Evolutionary conservation across 2,329 filamentous ascomycete species (phyloP), one percentile per base, ranked within the genome.

Genomic region (Stylonectria norvegica): DNA sequence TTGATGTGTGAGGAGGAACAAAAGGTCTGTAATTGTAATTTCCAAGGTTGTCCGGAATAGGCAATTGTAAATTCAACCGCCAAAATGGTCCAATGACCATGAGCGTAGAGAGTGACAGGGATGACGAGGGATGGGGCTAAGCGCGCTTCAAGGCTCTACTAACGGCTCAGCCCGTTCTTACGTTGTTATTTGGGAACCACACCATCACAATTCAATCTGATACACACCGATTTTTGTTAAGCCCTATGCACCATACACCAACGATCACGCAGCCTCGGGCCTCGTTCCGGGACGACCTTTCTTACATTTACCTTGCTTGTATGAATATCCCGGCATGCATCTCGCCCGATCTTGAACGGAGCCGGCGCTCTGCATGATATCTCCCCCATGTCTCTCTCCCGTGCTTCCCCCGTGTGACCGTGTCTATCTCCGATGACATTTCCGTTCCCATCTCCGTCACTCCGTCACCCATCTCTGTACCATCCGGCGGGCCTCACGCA

Each of bases 21-120:
- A 10, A 10, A 30, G 30, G 17, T 20, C 8, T 34, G 31, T 12
- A 34, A 34, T 34, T 34, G 31, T 34, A 34, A 34, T 34, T 32
- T 34, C 17, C 31, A 34, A 20, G 11, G 6, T 15, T 6, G 14
- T 15, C 27, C 27, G 8, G 9, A 11, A 15, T 11, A 11, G 16
- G n/a, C 9, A 5, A 32, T 18, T 32, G n/a, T 10, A 15, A 11
- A 15, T n/a, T 32, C 5, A 15, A 18, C 5, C 16, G 29, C 15
- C 28, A 10, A 32, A 18, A 18, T 18, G n/a, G 14, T 18, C 29
- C 29, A 32, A 32, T 32, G n/a, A n/a, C n/a, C 29, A 11, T 9
- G 14, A 30, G 8, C 28, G 8, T 12, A 7, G 22, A 12, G 22
- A 25, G 7, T 25, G 7, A 25, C 22, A 25, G 22, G 22, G 22